A percentile compares a stretch with the other conserved stretches of the same genome.
These are phyloP conservation scores for Zymoseptoria brevis DNA, from an alignment of 2,329 filamentous ascomycete species.

Conservation along the genomic window DNA sequence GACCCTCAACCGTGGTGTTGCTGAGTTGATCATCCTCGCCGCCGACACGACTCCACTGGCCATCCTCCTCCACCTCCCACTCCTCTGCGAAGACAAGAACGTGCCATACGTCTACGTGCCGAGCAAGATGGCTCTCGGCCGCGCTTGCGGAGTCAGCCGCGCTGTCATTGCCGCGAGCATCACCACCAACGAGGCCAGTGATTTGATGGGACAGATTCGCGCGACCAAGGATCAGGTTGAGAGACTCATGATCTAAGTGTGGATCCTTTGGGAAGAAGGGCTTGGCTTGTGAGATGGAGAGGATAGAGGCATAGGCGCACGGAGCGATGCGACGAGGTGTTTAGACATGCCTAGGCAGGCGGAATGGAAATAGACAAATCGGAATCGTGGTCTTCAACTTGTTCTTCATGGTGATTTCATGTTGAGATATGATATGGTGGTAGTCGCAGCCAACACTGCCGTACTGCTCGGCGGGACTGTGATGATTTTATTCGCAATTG, in stretches of 20 bases:
- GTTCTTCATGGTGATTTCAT: not conserved
- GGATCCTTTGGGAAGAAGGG: not conserved
- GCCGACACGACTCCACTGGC: slow-evolving; percentile 81
- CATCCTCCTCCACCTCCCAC: slow-evolving; percentile 80
- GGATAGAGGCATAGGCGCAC: not conserved
- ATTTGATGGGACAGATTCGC: slow-evolving; percentile 80
- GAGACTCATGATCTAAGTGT: slow-evolving; percentile 71
- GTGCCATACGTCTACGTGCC: slow-evolving; percentile 51
- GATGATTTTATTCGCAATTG: too few species aligned
- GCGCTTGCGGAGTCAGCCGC: slow-evolving; percentile 81
- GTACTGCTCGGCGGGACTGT: too few species aligned
- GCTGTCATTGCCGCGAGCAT: slow-evolving; percentile 82
- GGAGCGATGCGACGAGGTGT: not conserved
- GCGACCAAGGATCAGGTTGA: slow-evolving; percentile 92
- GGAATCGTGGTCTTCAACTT: not conserved
- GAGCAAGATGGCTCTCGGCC: slow-evolving; percentile 74
- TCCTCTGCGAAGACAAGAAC: slow-evolving; percentile 71
- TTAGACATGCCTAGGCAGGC: not conserved
- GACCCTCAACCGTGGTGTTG: slow-evolving; percentile 82
- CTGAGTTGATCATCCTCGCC: slow-evolving; percentile 80
- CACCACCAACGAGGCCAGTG: slow-evolving; percentile 83
- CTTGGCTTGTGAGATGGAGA: not conserved
- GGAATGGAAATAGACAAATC: not conserved
- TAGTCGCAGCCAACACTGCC: too few species aligned
- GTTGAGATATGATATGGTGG: not conserved